phyloP scores from a whole-genome alignment of 495 filamentous ascomycete genomes.

The Penicillium mononematosum region DNA sequence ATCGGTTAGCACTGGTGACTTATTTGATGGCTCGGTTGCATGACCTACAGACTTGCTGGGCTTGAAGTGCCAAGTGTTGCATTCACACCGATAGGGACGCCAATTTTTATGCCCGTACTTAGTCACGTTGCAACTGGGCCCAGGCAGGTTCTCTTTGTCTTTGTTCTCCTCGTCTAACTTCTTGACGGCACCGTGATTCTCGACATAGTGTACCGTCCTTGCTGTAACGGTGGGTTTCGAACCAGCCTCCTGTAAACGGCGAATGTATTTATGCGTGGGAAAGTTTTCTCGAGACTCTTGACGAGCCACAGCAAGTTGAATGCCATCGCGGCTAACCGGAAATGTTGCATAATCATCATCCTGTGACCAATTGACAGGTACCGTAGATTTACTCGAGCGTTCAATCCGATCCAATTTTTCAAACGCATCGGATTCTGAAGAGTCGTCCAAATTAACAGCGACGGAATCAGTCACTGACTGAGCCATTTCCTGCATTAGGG shows the following conservation, averaged over 20 bases:
- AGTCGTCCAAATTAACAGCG: neutral
- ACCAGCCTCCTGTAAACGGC: neutral
- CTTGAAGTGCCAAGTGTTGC: neutral
- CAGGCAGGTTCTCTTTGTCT: neutral
- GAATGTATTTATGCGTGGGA: neutral
- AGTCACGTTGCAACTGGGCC: neutral
- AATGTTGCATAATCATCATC: neutral
- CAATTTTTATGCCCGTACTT: neutral
- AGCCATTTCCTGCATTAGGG: too few species aligned
- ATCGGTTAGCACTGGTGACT: neutral
- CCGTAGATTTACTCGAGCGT: neutral
- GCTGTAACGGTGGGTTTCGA: neutral
- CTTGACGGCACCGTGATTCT: neutral
- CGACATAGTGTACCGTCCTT: neutral
- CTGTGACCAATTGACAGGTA: neutral
- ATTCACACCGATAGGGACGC: neutral
- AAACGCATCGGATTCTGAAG: neutral
- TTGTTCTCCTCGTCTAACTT: neutral
- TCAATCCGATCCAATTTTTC: neutral
- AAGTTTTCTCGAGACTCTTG: constrained; percentile 3
- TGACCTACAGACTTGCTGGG: neutral
- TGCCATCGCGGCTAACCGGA: neutral
- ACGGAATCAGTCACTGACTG: too few species aligned
- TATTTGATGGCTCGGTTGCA: neutral
- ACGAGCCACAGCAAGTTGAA: neutral